Evolutionary conservation across 345 rosid species (phyloP).

Genomic region (rapeseed (Brassica napus)): Da-Ae NC_063447.1:27782001-27782500

Average conservation of each 20-base stretch:
- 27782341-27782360: background rate
- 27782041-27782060: too few relatives aligned
- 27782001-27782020: too few relatives aligned
- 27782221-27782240: too few relatives aligned
- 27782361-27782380: background rate
- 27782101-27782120: too few relatives aligned
- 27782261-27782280: background rate
- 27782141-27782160: too few relatives aligned
- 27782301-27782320: background rate
- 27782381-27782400: background rate
- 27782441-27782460: background rate
- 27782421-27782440: background rate
- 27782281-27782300: background rate
- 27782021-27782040: too few relatives aligned
- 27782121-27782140: too few relatives aligned
- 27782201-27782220: too few relatives aligned
- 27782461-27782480: conserved; percentile 50
- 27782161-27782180: too few relatives aligned
- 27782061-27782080: too few relatives aligned
- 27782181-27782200: too few relatives aligned
- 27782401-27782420: background rate
- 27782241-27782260: background rate
- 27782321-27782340: background rate
- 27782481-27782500: conserved; percentile 76
- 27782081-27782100: too few relatives aligned